Evolutionary conservation across 371 early-diverging fungal species (phyloP), one percentile per base, ranked within the genome.

Genomic region (Capniomyces stellatus): DNA sequence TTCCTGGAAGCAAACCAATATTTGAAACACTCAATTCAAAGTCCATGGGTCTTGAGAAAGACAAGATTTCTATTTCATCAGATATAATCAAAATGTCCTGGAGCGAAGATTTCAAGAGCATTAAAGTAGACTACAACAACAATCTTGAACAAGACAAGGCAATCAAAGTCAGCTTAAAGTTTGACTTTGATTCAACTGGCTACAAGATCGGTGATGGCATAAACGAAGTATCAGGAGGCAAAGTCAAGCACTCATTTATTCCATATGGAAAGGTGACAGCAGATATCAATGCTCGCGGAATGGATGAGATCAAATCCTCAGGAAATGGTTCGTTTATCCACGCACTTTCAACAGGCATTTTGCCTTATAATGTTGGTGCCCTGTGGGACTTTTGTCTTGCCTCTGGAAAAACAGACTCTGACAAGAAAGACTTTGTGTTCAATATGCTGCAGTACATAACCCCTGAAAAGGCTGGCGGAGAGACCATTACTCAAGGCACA

Each of bases 301-400:
- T 72, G 30, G 64, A 73, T 25, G 25, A 4, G 13, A 63, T 48
- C 23, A 57, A 78, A 51, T 78, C 82, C 39, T 72, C 73, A 30
- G 85, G 83, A 27, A 73, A 80, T 29, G 89, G 86, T 28, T 71
- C 83, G 61, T 87, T 83, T 63, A 77, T 85, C 51, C 86, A 87
- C 63, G 92, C 89, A 6, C 67, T 87, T 56, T 76, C 87, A 64
- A 82, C 75, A 15, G 59, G 62, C 52, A 85, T 85, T 75, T 81
- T 83, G 51, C 91, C 92, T 28, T 89, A 92, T 54, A 66, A 81
- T 54, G 79, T 83, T 41, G 87, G 84, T 19, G 74, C 78, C 43
- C 79, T 78, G 55, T 91, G 91, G 89, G 85, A 83, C 81, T 83
- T 70, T 71, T 77, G 51, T 63, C 80, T 61, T 77, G 88, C 67